These are phyloP conservation scores for Aspergillus puulaauensis DNA, from an alignment of 2,329 filamentous ascomycete species.

Conservation along the genomic window DNA sequence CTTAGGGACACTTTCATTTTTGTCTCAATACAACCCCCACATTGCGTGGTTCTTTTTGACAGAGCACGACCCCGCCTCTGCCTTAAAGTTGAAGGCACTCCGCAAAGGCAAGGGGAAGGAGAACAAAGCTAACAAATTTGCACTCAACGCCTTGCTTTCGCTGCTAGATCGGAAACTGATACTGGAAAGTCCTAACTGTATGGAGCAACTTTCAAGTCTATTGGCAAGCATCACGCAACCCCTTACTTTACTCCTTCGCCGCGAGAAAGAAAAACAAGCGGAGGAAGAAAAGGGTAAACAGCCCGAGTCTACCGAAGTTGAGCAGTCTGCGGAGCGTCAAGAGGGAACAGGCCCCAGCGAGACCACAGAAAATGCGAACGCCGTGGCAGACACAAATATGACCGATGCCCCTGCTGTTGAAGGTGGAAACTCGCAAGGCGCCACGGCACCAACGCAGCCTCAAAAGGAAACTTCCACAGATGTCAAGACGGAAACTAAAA, in stretches of 20 bases:
- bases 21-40: slow-evolving; percentile 81
- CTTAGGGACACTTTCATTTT: slow-evolving; percentile 76
- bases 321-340: slow-evolving; percentile 21
- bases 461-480: slow-evolving; percentile 33
- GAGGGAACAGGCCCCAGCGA: slow-evolving; percentile 25
- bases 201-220: slow-evolving; percentile 87
- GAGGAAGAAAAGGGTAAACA: slow-evolving; percentile 41
- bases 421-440: slow-evolving; percentile 28
- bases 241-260: slow-evolving; percentile 76
- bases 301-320: slow-evolving; percentile 27
- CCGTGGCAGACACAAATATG: slow-evolving; percentile 39
- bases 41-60: slow-evolving; percentile 90
- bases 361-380: slow-evolving; percentile 20
- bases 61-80: slow-evolving; percentile 79
- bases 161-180: slow-evolving; percentile 91
- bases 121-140: slow-evolving; percentile 78
- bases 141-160: slow-evolving; percentile 84
- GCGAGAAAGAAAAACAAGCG: slow-evolving; percentile 71
- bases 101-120: slow-evolving; percentile 90
- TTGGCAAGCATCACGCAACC: slow-evolving; percentile 87
- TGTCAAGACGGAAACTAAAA: slow-evolving; percentile 37
- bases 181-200: slow-evolving; percentile 94
- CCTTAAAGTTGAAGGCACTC: slow-evolving; percentile 72
- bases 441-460: slow-evolving; percentile 25
- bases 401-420: slow-evolving; percentile 37